A percentile compares a stretch with the other conserved stretches of the same genome.
Evolutionary conservation across 164 flowering plant genomes (phyloP).

Genomic region (Dillenia turbinata): DNA sequence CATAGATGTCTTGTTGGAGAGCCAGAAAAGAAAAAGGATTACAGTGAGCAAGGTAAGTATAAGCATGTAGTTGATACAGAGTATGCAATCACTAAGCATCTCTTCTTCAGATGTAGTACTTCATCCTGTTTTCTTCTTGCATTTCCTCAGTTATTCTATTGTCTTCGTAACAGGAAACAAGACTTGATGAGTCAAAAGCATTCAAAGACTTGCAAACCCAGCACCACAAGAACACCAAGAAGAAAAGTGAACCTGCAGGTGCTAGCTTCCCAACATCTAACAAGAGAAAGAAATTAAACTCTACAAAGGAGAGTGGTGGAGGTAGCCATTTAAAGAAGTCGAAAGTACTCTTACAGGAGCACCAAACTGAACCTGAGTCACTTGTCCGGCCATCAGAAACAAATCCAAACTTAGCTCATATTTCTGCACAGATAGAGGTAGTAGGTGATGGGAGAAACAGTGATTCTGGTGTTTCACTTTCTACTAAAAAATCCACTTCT

Average conservation of each 20-base stretch:
- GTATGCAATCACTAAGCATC: too few relatives aligned
- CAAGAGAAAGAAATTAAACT: conserved; percentile 30
- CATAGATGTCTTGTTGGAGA: conserved; percentile 6
- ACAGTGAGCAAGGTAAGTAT: conserved; percentile 25
- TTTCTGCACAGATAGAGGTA: too few relatives aligned
- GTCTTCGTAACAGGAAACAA: conserved; percentile 17
- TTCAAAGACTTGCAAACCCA: conserved; percentile 7
- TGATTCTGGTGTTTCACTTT: too few relatives aligned
- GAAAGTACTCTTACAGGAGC: conserved; percentile 8
- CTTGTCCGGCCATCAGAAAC: too few relatives aligned
- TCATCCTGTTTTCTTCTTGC: neutral
- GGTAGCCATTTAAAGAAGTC: conserved; percentile 12
- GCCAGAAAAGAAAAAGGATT: conserved; percentile 10
- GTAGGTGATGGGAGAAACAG: too few relatives aligned
- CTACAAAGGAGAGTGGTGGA: conserved; percentile 10
- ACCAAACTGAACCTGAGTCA: conserved; percentile 3
- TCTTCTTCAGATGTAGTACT: too few relatives aligned
- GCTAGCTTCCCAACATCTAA: conserved; percentile 4
- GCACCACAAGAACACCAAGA: conserved; percentile 17
- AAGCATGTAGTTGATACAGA: neutral
- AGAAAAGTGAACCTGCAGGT: conserved; percentile 3
- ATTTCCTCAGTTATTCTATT: neutral
- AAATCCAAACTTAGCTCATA: too few relatives aligned
- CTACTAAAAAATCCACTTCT: too few relatives aligned
- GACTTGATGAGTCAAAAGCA: conserved; percentile 4